phyloP scores from a whole-genome alignment of 1,284 basidiomycete species.

The Pyrrhoderma noxium region DNA sequence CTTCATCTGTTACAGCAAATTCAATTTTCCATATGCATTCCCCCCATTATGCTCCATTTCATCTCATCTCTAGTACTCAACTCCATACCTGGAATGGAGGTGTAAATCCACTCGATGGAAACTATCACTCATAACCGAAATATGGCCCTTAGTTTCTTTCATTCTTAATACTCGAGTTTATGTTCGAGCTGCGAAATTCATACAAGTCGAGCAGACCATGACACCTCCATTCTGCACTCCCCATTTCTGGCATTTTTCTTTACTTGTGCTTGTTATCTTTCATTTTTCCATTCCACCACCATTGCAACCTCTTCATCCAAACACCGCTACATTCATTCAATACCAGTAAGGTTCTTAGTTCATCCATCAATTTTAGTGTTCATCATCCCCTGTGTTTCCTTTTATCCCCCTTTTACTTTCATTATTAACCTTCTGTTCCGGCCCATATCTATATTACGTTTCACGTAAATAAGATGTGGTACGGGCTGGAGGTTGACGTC shows the following conservation, averaged over 20 bases:
- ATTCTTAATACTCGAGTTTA: slow-evolving; percentile 1
- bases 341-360: slow-evolving; percentile 27
- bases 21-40: slow-evolving; percentile 32
- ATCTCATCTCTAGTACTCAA: slow-evolving; percentile 13
- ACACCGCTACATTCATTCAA: slow-evolving; percentile 18
- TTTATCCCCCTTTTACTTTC: slow-evolving; percentile 27
- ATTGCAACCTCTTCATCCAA: slow-evolving; percentile 10
- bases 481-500: slow-evolving; percentile 7
- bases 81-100: slow-evolving; percentile 12
- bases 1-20: slow-evolving; percentile 17
- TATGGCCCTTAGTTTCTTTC: slow-evolving; percentile 10
- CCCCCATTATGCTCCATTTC: slow-evolving; percentile 21
- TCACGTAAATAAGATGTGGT: slow-evolving; percentile 13
- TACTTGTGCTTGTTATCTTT: slow-evolving; percentile 23
- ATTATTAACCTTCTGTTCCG: slow-evolving; percentile 27
- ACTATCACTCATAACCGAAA: slow-evolving; percentile 1
- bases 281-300: slow-evolving; percentile 2
- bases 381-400: slow-evolving; percentile 12
- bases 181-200: slow-evolving; percentile 15
- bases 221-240: slow-evolving; percentile 10
- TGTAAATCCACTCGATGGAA: slow-evolving; percentile 12
- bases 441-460: slow-evolving; percentile 21
- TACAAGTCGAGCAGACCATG: slow-evolving; percentile 14
- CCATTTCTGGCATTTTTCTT: slow-evolving; percentile 18
- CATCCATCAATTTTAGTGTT: slow-evolving; percentile 18